Conservation (phyloP, 2,329 filamentous ascomycete species). For the Cercospora zeae-maydis region DNA sequence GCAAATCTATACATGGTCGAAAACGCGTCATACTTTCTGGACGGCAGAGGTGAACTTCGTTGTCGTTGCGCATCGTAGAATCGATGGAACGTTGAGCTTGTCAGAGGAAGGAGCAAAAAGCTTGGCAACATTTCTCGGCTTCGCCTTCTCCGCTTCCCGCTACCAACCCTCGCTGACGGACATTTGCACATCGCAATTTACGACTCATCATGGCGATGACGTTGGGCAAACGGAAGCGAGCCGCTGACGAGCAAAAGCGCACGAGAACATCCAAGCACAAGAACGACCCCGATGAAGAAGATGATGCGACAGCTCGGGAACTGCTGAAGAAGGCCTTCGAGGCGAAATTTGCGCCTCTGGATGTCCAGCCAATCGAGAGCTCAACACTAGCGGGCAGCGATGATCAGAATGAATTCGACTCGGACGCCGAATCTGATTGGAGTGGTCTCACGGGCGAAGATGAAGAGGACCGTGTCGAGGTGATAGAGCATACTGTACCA, state of each 20-base stretch:
- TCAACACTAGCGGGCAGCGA: constrained; percentile 30
- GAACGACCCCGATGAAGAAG: constrained; percentile 30
- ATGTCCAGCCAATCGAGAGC: constrained; percentile 33
- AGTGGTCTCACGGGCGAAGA: constrained; percentile 55
- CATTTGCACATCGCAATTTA: constrained; percentile 13
- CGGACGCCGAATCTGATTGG: constrained; percentile 54
- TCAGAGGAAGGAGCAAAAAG: not conserved
- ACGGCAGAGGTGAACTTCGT: not conserved
- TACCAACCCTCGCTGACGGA: not conserved
- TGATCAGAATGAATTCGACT: constrained; percentile 30
- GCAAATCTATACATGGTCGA: constrained; percentile 92
- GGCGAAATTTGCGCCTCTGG: constrained; percentile 70
- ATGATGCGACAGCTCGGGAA: constrained; percentile 58
- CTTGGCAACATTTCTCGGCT: not conserved
- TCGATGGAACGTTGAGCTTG: not conserved
- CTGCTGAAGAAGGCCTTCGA: constrained; percentile 85
- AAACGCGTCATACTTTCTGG: constrained; percentile 76
- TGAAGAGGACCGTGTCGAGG: constrained; percentile 40
- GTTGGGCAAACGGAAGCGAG: constrained; percentile 47
- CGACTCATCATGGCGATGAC: constrained; percentile 38
- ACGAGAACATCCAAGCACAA: constrained; percentile 10
- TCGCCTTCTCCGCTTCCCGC: not conserved
- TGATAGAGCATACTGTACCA: constrained; percentile 40
- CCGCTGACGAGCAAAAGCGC: constrained; percentile 33
- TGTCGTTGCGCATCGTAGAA: not conserved